These are phyloP conservation scores for Zizania palustris DNA, from an alignment of 202 grass and related monocot species.

Conservation along the genomic window DNA sequence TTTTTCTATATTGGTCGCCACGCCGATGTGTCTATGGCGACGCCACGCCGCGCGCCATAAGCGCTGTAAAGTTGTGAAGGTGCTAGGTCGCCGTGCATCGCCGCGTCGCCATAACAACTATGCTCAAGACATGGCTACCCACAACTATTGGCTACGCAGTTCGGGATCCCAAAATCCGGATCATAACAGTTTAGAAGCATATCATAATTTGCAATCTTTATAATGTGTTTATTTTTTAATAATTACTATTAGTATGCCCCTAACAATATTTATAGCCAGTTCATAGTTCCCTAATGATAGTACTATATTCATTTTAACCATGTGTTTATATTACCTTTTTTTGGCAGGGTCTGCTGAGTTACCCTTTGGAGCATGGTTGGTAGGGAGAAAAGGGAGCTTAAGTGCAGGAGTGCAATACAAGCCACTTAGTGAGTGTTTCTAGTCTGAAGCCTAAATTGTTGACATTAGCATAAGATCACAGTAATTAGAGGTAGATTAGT, in stretches of 20 bases:
- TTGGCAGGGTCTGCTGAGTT: constrained; percentile 50
- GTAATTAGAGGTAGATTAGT: background rate
- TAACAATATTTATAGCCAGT: constrained; percentile 20
- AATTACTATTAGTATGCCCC: background rate
- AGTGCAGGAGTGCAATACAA: constrained; percentile 78
- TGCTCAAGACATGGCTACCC: no score
- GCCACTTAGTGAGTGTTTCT: constrained; percentile 64
- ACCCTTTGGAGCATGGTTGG: constrained; percentile 74
- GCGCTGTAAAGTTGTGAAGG: no score
- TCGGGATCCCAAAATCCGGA: no score
- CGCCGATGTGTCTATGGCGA: no score
- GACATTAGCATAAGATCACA: constrained; percentile 1
- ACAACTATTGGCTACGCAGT: no score
- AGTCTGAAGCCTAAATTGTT: constrained; percentile 6
- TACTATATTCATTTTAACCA: background rate
- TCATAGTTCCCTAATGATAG: background rate
- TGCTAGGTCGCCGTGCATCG: no score
- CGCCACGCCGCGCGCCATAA: no score
- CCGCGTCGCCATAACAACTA: no score
- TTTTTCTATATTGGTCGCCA: no score
- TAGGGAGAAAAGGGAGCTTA: constrained; percentile 67
- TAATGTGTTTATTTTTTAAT: background rate
- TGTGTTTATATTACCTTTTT: constrained; percentile 21
- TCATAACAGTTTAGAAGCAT: constrained; percentile 4
- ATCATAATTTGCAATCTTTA: constrained; percentile 11